Conservation (phyloP, 139 green algal genomes). For the Micromonas commoda region DNA sequence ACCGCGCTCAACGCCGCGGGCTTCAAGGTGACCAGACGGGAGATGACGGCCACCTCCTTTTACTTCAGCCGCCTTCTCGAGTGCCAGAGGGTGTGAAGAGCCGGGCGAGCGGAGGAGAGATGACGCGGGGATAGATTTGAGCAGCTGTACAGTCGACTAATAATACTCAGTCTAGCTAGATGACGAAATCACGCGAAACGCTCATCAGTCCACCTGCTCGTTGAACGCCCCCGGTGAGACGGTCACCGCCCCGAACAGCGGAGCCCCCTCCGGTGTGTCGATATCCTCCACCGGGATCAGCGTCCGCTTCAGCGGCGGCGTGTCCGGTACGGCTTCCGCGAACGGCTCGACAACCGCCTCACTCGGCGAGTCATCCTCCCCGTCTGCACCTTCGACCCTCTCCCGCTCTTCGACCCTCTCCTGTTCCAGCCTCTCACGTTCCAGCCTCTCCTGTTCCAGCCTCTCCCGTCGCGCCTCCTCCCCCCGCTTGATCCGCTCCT, state of each 20-base stretch:
- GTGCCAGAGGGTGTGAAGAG: conserved; percentile 21
- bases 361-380: not conserved
- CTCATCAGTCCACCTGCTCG: too few relatives aligned
- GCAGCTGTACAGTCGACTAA: too few relatives aligned
- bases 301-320: too few relatives aligned
- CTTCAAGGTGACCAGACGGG: conserved; percentile 67
- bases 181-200: too few relatives aligned
- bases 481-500: not conserved
- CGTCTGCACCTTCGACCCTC: not conserved
- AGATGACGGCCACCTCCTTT: conserved; percentile 97
- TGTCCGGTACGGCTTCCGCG: too few relatives aligned
- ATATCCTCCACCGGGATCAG: too few relatives aligned
- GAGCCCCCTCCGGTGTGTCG: too few relatives aligned
- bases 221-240: too few relatives aligned
- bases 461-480: not conserved
- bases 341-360: not conserved
- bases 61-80: conserved; percentile 95
- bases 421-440: not conserved
- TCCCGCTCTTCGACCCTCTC: not conserved
- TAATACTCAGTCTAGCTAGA: too few relatives aligned
- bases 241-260: too few relatives aligned
- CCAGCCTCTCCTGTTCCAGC: not conserved
- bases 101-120: not conserved
- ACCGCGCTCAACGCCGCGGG: conserved; percentile 60
- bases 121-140: not conserved